A percentile compares a stretch with the other conserved stretches of the same genome.
Conservation (phyloP, 345 rosid species). For the Eucalyptus erythrocorys region DNA sequence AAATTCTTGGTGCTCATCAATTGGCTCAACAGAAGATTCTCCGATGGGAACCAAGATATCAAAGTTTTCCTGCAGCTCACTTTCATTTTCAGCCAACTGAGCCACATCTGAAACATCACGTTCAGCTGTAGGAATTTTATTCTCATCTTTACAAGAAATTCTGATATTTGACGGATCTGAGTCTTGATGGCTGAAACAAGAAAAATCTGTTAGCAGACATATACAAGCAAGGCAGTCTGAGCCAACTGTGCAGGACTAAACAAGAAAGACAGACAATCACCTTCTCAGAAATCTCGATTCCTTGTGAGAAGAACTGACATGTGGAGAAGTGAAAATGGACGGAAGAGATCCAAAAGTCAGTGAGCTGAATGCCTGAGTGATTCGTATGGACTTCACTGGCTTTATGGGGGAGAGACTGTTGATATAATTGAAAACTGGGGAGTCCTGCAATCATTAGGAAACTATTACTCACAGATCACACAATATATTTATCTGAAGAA, state of each 20-base stretch:
- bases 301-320: constrained; percentile 47
- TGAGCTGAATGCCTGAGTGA: constrained; percentile 59
- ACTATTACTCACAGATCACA: background rate
- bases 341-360: constrained; percentile 68
- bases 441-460: constrained; percentile 46
- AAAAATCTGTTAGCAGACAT: background rate
- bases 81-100: constrained; percentile 5
- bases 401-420: constrained; percentile 92
- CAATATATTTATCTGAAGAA: background rate
- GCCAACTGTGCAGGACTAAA: background rate
- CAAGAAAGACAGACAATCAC: constrained; percentile 17
- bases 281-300: constrained; percentile 73
- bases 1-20: constrained; percentile 20
- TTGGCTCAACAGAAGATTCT: constrained; percentile 33
- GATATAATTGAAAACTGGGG: constrained; percentile 83
- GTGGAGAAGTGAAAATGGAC: constrained; percentile 88
- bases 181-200: constrained; percentile 32
- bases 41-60: constrained; percentile 29
- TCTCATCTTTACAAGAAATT: constrained; percentile 15
- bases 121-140: constrained; percentile 7
- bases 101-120: constrained; percentile 3
- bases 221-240: background rate
- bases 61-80: constrained; percentile 27
- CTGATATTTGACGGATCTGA: constrained; percentile 28
- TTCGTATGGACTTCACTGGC: constrained; percentile 50